Base-by-base conservation (phyloP, 305 asterid species). In the Caryopteris hybrid region DNA sequence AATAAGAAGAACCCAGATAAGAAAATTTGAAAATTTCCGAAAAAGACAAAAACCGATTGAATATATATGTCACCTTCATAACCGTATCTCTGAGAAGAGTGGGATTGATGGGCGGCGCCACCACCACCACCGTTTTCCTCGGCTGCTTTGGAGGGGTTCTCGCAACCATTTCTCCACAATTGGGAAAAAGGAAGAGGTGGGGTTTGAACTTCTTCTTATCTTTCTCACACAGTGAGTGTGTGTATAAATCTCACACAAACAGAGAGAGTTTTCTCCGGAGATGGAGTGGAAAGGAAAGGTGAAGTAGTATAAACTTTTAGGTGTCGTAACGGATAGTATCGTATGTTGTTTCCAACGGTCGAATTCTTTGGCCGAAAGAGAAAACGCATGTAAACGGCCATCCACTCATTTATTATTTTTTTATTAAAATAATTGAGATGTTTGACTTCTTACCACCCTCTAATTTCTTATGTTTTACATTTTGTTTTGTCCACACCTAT, bases 61-160 rank as follows among this genome's bases (percentile, higher is more conserved):
- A 2, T 4, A 55, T 8, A n/a, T 17, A 55, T 8, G 11, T 42
- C 59, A 89, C 98, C 96, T 92, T 92, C 41, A 69, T 76, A 13
- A 89, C 80, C 17, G 96, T 87, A 72, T 89, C 96, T 52, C 90
- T 74, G 69, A 92, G 88, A 57, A 85, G 88, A 54, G 82, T 72
- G 60, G 95, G 92, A 56, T 85, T 82, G 43, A 91, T 85, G 22
- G 87, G 96, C 54, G 84, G 84, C 71, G 79, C 70, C 80, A n/a
- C n/a, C n/a, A 58, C 77, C 79, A 47, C 77, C 78, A 34, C 76
- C 74, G 67, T 73, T 61, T 64, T 84, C 64, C 78, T 71, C 41
- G 65, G 89, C 68, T 68, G 76, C 78, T 83, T 79, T 22, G 90
- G 86, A 65, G 98, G 94, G 77, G 72, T 83, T 86, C 92, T 85